Evolutionary conservation across 208 protist species (phyloP).

Genomic region (Wallacemonas collosoma): DNA sequence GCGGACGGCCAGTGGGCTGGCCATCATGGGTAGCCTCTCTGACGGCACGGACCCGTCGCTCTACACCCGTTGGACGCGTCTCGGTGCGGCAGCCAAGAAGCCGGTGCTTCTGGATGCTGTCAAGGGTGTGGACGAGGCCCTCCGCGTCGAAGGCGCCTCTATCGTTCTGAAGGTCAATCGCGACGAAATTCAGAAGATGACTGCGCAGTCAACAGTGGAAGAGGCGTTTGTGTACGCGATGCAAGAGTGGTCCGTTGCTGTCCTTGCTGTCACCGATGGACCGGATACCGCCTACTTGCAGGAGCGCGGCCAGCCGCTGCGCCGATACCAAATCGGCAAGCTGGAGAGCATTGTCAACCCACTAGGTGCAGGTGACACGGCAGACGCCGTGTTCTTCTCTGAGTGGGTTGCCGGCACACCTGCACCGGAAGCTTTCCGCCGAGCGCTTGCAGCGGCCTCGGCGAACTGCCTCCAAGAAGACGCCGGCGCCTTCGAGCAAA

Average conservation of each 20-base stretch:
- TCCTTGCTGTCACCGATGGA: constrained; percentile 39
- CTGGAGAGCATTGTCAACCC: constrained; percentile 35
- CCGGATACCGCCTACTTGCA: constrained; percentile 28
- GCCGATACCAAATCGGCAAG: constrained; percentile 21
- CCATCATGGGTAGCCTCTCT: constrained; percentile 42
- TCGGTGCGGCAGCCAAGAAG: constrained; percentile 26
- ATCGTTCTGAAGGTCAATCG: constrained; percentile 43
- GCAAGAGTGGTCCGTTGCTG: constrained; percentile 26
- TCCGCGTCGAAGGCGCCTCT: constrained; percentile 25
- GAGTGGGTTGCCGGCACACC: constrained; percentile 24
- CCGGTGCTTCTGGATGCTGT: constrained; percentile 40
- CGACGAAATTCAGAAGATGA: constrained; percentile 30
- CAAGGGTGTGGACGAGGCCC: constrained; percentile 33
- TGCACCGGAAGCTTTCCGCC: constrained; percentile 29
- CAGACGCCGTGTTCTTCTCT: constrained; percentile 36
- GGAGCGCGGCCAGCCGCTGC: constrained; percentile 16
- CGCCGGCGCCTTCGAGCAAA: constrained; percentile 20
- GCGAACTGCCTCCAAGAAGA: constrained; percentile 45
- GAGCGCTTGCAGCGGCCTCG: constrained; percentile 32
- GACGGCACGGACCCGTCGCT: constrained; percentile 26
- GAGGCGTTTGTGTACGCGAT: constrained; percentile 34
- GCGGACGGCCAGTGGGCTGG: constrained; percentile 23
- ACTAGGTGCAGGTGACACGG: constrained; percentile 39
- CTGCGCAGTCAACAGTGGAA: constrained; percentile 18
- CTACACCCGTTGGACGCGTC: constrained; percentile 35